Evolutionary conservation across 169 alveolate genomes (phyloP).

Genomic region (Eimeria praecox): DNA sequence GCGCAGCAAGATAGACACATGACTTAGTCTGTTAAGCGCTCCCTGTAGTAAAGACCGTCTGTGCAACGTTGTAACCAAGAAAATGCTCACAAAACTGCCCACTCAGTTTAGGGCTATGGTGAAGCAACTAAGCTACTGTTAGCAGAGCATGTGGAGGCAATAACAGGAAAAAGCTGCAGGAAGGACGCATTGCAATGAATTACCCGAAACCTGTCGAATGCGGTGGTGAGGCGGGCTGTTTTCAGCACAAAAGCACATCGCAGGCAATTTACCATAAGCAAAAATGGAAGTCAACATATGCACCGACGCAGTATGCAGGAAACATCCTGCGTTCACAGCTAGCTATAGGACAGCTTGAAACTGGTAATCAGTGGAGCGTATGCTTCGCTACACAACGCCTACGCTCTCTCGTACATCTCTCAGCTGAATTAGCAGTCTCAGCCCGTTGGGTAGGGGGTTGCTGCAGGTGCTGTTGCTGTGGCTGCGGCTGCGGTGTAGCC

Average conservation of each 20-base stretch:
- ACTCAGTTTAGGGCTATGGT: neutral
- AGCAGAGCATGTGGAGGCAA: neutral
- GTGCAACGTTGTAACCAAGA: neutral
- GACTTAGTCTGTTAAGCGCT: neutral
- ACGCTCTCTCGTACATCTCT: conserved; percentile 48
- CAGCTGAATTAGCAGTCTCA: conserved; percentile 7
- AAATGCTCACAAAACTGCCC: neutral
- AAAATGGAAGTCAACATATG: neutral
- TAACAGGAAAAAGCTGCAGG: neutral
- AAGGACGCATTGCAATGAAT: neutral
- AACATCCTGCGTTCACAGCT: neutral
- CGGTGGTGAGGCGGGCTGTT: conserved; percentile 54
- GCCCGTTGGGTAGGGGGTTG: conserved; percentile 35
- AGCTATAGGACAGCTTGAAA: neutral
- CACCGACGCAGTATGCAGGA: neutral
- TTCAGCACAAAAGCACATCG: conserved; percentile 30
- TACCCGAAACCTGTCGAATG: conserved; percentile 62
- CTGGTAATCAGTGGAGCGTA: neutral
- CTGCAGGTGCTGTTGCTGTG: conserved; percentile 42
- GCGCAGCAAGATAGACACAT: neutral
- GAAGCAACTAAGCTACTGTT: neutral
- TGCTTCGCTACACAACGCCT: neutral
- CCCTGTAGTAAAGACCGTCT: neutral
- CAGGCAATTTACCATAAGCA: neutral
- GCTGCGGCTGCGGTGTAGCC: conserved; percentile 68